A percentile compares a stretch with the other conserved stretches of the same genome.
phyloP scores from a whole-genome alignment of 1,284 basidiomycete species.

The Trametes polyzona region DNA sequence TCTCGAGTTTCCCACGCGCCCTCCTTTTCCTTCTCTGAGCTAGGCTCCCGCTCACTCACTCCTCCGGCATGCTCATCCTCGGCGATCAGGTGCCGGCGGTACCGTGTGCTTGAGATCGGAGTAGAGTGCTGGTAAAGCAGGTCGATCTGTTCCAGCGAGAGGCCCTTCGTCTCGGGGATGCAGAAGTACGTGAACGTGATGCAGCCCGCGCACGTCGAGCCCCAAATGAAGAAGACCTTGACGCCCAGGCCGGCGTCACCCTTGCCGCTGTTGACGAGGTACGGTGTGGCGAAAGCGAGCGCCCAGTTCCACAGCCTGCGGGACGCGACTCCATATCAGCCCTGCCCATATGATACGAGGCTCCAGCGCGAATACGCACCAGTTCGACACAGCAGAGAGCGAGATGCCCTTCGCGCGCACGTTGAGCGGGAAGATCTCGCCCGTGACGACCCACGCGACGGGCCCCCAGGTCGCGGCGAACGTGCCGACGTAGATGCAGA shows the following conservation, averaged over 20 bases:
- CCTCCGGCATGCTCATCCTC: slow-evolving; percentile 15
- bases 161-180: slow-evolving; percentile 74
- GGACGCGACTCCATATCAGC: slow-evolving; percentile 52
- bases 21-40: not conserved
- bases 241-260: slow-evolving; percentile 44
- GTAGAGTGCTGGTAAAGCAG: slow-evolving; percentile 38
- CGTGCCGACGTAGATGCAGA: slow-evolving; percentile 77
- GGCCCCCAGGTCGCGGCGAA: slow-evolving; percentile 82
- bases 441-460: slow-evolving; percentile 75
- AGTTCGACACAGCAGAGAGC: slow-evolving; percentile 58
- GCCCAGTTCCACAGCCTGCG: slow-evolving; percentile 32
- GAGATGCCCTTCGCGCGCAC: slow-evolving; percentile 81
- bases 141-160: slow-evolving; percentile 70
- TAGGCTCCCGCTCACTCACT: not conserved
- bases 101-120: slow-evolving; percentile 45
- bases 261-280: slow-evolving; percentile 58
- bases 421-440: slow-evolving; percentile 73
- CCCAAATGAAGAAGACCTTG: slow-evolving; percentile 93
- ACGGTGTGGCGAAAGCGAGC: slow-evolving; percentile 60
- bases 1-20: not conserved
- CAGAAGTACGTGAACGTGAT: slow-evolving; percentile 79
- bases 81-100: slow-evolving; percentile 43
- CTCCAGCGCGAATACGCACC: slow-evolving; percentile 64
- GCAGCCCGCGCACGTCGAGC: slow-evolving; percentile 68
- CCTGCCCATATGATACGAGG: slow-evolving; percentile 63